phyloP scores from a whole-genome alignment of 139 green algal genomes.

The Parachlorella kessleri region DNA sequence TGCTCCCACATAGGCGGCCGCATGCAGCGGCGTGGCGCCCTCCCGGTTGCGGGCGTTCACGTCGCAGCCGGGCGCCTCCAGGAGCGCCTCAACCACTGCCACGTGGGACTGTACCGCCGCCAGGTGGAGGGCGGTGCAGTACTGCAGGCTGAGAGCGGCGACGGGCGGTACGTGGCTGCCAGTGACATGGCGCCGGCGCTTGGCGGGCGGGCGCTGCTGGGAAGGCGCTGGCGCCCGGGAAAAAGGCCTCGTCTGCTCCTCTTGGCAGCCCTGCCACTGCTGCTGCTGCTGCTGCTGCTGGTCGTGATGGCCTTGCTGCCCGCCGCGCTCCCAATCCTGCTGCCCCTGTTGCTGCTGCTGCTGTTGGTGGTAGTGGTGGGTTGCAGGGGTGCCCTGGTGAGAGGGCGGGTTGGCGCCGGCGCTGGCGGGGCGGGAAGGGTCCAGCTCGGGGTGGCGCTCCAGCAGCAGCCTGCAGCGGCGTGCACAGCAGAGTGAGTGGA shows the following conservation, averaged over 20 bases:
- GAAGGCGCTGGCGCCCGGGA: too few species aligned
- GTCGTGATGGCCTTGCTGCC: too few species aligned
- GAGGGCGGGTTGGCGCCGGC: too few species aligned
- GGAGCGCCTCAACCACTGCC: conserved; percentile 27
- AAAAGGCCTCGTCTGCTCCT: too few species aligned
- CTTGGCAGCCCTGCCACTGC: neutral
- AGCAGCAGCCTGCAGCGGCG: conserved; percentile 31
- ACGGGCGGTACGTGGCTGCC: neutral
- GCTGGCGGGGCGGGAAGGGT: too few species aligned
- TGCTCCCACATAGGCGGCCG: conserved; percentile 40
- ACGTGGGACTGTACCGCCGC: conserved; percentile 36
- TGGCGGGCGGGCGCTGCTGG: conserved; percentile 5
- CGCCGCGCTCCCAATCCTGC: neutral
- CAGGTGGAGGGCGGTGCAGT: conserved; percentile 47
- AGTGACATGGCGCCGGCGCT: conserved; percentile 19
- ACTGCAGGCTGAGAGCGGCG: conserved; percentile 12
- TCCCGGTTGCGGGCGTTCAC: conserved; percentile 33
- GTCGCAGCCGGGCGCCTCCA: conserved; percentile 10
- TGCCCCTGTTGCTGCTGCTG: neutral
- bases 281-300: neutral
- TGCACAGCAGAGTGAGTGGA: too few species aligned
- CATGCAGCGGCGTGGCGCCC: conserved; percentile 41
- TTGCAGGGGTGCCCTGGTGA: too few species aligned
- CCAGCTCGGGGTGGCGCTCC: conserved; percentile 5
- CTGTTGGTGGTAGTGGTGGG: too few species aligned